Evolutionary conservation across 345 rosid genomes (phyloP).

Genomic region (Acer campestre): DNA sequence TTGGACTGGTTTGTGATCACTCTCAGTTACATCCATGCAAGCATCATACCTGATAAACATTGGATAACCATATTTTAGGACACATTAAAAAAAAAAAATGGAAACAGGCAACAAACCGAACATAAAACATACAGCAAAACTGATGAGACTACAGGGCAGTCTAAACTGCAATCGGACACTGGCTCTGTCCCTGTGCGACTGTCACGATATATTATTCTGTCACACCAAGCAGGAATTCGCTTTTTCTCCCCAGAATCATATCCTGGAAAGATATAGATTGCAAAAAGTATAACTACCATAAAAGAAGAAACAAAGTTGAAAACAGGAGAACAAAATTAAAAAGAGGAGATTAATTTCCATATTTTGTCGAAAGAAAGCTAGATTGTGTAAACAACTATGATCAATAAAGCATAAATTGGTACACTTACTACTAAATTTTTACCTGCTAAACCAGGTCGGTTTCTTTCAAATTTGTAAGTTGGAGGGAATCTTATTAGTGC

Average conservation of each 20-base stretch:
- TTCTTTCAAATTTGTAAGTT: constrained; percentile 91
- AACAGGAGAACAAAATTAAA: background rate
- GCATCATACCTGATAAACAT: constrained; percentile 73
- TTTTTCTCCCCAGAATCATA: constrained; percentile 99
- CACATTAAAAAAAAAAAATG: background rate
- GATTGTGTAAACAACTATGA: too few species aligned
- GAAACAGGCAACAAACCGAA: background rate
- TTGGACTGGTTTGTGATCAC: constrained; percentile 99
- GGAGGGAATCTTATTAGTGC: constrained; percentile 95
- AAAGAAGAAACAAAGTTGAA: too few species aligned
- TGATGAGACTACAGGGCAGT: constrained; percentile 84
- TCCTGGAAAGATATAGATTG: constrained; percentile 47
- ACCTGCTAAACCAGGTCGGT: constrained; percentile 95
- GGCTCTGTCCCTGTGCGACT: constrained; percentile 46
- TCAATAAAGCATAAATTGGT: background rate
- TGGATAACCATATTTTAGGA: constrained; percentile 13
- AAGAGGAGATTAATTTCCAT: background rate
- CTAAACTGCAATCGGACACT: constrained; percentile 74
- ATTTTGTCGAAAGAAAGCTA: background rate
- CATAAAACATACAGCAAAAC: constrained; percentile 58
- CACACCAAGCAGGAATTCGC: constrained; percentile 99
- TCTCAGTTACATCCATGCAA: constrained; percentile 95
- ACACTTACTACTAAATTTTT: constrained; percentile 10
- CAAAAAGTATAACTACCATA: background rate
- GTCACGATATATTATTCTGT: constrained; percentile 91